Base-by-base conservation (phyloP, 176 grass and related monocot genomes). In the Carex littledalei region DNA sequence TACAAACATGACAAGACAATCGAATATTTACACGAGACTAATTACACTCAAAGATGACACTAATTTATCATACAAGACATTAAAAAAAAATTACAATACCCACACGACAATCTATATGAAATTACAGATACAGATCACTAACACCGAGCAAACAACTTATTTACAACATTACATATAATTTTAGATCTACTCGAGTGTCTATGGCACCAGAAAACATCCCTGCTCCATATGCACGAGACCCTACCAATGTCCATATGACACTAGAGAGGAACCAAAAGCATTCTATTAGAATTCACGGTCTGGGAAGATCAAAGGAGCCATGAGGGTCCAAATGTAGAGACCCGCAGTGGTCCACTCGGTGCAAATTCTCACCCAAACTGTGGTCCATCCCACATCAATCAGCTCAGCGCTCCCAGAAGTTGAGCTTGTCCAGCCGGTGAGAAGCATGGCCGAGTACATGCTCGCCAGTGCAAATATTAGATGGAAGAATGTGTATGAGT, bases 401-500 rank as follows among this genome's bases (percentile, higher is more conserved):
- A 98, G 89, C 83, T 98, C 95, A 13, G 95, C 86, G 32, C 83
- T 93, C 16, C 85, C 92, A 6, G 95, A 92, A 58, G 84, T 85
- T 3, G 89, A 92, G 63, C 89, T 93, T 6, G 88, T 93, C 95
- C 95, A 98, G 47, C 95, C 95, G 10, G 95, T 98, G 9, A 98
- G 85, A 73, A 98, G 91, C 95, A 98, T 98, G 67, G 91, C 92
- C 2, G 95, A 98, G 70, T 98, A 98, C 95, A 98, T 98, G 69
- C 95, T 98, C 4, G 95, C 95, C 11, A 98, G 89, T 9, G 95
- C 95, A 47, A 98, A 98, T 59, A 94, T 94, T 68, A 98, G 88
- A 89, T 98, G 95, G 85, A 98, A 98, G 83, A 98, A 98, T 17
- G 89, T 94, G 77, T 98, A 98, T 29, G 95, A 98, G 84, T 98